phyloP scores from a whole-genome alignment of 768 basidiomycete genomes.

The Steccherinum ochraceum region DNA sequence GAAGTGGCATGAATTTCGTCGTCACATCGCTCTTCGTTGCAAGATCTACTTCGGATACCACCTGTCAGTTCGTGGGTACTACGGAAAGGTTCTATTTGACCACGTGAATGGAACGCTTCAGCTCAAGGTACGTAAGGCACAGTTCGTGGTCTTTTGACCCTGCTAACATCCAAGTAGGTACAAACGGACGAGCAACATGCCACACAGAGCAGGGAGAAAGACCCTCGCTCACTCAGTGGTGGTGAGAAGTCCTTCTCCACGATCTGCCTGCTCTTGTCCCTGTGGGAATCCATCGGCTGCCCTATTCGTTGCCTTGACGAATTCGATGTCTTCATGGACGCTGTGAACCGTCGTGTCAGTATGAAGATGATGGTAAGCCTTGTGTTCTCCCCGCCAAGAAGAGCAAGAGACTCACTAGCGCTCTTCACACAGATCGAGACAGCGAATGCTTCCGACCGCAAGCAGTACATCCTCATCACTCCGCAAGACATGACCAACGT shows the following conservation, averaged over 20 bases:
- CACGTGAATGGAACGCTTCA: slow-evolving; percentile 58
- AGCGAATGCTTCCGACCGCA: slow-evolving; percentile 79
- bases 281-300: slow-evolving; percentile 95
- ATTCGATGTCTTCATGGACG: slow-evolving; percentile 98
- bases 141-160: neutral
- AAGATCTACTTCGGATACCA: slow-evolving; percentile 77
- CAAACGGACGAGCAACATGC: slow-evolving; percentile 76
- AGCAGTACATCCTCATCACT: slow-evolving; percentile 93
- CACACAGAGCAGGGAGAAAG: slow-evolving; percentile 67
- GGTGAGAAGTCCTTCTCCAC: slow-evolving; percentile 98
- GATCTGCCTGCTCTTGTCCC: slow-evolving; percentile 84
- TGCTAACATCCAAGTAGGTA: slow-evolving; percentile 54
- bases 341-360: slow-evolving; percentile 83
- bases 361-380: slow-evolving; percentile 88
- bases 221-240: slow-evolving; percentile 81
- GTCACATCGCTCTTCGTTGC: slow-evolving; percentile 84
- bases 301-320: slow-evolving; percentile 95
- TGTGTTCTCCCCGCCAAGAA: neutral
- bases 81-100: slow-evolving; percentile 84
- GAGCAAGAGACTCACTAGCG: slow-evolving; percentile 1
- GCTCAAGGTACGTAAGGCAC: slow-evolving; percentile 60
- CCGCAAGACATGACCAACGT: slow-evolving; percentile 89
- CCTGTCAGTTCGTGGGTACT: slow-evolving; percentile 82
- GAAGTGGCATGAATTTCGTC: slow-evolving; percentile 85
- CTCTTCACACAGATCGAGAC: slow-evolving; percentile 70